A percentile compares a stretch with the other conserved stretches of the same genome.
Conservation (phyloP, 176 grass and related monocot genomes). For the Aegilops longissima region DNA sequence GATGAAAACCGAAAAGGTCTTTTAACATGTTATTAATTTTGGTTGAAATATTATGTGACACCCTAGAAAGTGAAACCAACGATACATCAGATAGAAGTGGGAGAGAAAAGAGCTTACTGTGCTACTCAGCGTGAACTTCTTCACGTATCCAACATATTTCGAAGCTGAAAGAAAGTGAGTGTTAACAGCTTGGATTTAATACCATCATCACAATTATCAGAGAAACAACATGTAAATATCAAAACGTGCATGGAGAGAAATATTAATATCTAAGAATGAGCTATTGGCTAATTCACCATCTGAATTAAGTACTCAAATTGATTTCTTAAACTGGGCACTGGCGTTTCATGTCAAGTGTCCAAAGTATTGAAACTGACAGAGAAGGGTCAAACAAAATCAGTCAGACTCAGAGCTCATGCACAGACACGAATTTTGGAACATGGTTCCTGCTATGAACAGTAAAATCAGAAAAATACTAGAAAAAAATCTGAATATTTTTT, state of each 20-base stretch:
- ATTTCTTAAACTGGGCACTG: neutral
- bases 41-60: conserved; percentile 7
- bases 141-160: conserved; percentile 97
- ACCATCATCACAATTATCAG: neutral
- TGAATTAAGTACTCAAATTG: neutral
- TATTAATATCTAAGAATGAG: neutral
- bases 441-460: no score
- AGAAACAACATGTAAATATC: neutral
- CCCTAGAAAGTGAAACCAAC: conserved; percentile 15
- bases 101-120: conserved; percentile 60
- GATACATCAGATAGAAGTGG: neutral
- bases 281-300: neutral
- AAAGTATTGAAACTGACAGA: neutral
- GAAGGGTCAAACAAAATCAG: neutral
- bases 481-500: no score
- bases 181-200: conserved; percentile 14
- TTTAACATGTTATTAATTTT: conserved; percentile 10
- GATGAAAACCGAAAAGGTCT: conserved; percentile 5
- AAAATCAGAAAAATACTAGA: no score
- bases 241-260: neutral
- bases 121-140: conserved; percentile 90
- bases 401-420: neutral
- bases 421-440: no score
- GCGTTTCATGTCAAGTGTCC: neutral
- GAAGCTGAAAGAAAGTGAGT: conserved; percentile 69